Evolutionary conservation across 305 asterid species (phyloP).

Genomic region (Plantago coronopus): DNA sequence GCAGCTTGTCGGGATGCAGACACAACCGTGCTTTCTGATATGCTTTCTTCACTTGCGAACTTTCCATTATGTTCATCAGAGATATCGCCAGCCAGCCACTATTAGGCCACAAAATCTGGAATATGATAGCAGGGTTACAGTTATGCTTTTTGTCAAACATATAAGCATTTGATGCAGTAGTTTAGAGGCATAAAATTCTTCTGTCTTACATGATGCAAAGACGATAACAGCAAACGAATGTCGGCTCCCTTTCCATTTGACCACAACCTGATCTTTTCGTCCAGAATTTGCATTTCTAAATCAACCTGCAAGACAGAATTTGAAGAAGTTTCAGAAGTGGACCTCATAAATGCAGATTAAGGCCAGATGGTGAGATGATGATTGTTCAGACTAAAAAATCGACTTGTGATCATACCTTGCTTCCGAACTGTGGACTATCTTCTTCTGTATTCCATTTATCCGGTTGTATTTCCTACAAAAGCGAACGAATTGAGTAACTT

Average conservation of each 20-base stretch:
- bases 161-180: neutral
- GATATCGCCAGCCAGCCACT: conserved; percentile 61
- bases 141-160: neutral
- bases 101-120: conserved; percentile 64
- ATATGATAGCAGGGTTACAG: neutral
- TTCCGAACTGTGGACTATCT: conserved; percentile 29
- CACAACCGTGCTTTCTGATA: conserved; percentile 77
- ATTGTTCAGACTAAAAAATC: neutral
- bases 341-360: conserved; percentile 1
- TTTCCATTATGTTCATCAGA: conserved; percentile 38
- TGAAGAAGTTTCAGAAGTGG: neutral
- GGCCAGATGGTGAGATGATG: neutral
- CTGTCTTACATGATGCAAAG: conserved; percentile 68
- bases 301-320: conserved; percentile 23
- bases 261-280: conserved; percentile 63
- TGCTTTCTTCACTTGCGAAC: conserved; percentile 62
- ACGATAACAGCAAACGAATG: conserved; percentile 62
- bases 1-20: conserved; percentile 84
- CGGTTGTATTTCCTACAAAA: conserved; percentile 39
- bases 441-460: conserved; percentile 35
- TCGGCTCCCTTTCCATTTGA: conserved; percentile 63
- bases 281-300: conserved; percentile 45
- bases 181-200: conserved; percentile 21
- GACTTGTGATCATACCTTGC: conserved; percentile 26
- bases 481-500: neutral